phyloP scores from a whole-genome alignment of 768 basidiomycete species.

The Agrocybe pediades region DNA sequence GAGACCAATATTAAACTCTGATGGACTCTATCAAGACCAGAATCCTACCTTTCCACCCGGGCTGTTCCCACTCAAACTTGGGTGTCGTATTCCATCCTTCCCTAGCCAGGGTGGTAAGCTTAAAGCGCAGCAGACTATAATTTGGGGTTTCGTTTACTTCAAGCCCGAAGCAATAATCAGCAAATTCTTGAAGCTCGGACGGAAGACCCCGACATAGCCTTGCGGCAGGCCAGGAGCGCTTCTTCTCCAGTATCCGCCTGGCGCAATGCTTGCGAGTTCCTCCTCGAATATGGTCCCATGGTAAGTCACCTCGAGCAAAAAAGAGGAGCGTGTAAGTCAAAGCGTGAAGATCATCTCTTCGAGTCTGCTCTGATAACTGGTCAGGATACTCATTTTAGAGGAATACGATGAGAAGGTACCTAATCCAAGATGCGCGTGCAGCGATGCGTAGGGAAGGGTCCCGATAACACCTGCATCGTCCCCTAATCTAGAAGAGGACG shows the following conservation, averaged over 20 bases:
- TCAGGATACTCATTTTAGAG: not conserved
- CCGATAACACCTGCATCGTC: not conserved
- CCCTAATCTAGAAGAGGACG: not conserved
- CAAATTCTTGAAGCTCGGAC: not conserved
- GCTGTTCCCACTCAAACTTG: slow-evolving; percentile 6
- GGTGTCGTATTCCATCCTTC: not conserved
- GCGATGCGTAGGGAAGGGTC: not conserved
- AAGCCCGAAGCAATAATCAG: not conserved
- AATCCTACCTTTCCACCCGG: slow-evolving; percentile 2
- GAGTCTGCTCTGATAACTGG: not conserved
- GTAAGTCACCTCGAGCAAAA: slow-evolving; percentile 2
- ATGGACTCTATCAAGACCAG: not conserved
- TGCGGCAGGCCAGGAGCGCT: not conserved
- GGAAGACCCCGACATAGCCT: slow-evolving; percentile 3
- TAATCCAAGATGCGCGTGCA: slow-evolving; percentile 3
- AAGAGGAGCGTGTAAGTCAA: slow-evolving; percentile 1
- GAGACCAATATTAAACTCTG: not conserved
- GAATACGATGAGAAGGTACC: not conserved
- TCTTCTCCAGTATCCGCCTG: slow-evolving; percentile 1
- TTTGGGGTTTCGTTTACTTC: not conserved
- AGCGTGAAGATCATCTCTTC: slow-evolving; percentile 1
- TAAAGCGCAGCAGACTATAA: not conserved
- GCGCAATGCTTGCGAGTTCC: slow-evolving; percentile 1
- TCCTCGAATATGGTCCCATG: not conserved
- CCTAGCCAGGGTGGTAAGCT: not conserved